Conservation (phyloP, 2,329 filamentous ascomycete species). For the Setomelanomma holmii region DNA sequence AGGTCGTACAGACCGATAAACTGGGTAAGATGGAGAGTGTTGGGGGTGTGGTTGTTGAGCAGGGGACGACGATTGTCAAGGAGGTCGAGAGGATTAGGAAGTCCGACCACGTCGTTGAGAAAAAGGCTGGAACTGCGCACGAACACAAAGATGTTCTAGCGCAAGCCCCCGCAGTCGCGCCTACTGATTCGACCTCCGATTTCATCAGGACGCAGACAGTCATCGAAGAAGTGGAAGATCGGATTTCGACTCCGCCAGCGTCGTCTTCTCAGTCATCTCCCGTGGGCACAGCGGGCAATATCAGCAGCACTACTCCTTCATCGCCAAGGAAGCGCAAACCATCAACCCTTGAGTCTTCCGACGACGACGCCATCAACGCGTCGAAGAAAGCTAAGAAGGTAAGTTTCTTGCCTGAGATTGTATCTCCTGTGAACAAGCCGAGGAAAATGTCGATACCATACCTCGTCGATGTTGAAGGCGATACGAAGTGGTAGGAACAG, state of each 20-base stretch:
- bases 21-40: background rate
- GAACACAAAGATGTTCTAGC: background rate
- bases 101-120: background rate
- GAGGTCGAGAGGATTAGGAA: background rate
- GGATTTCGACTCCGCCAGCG: too few relatives aligned
- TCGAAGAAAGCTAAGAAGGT: background rate
- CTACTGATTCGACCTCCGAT: too few relatives aligned
- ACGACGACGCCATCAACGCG: background rate
- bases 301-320: too few relatives aligned
- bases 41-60: conserved; percentile 2
- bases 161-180: too few relatives aligned
- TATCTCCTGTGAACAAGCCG: background rate
- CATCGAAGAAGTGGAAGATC: too few relatives aligned
- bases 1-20: conserved; percentile 3
- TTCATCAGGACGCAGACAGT: too few relatives aligned
- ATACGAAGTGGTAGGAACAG: background rate
- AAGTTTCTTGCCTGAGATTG: background rate
- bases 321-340: background rate
- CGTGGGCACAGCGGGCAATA: too few relatives aligned
- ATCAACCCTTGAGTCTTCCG: background rate
- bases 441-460: background rate
- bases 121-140: background rate
- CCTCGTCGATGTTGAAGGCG: background rate
- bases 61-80: conserved; percentile 1
- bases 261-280: too few relatives aligned